Evolutionary conservation across 495 filamentous ascomycete species (phyloP), one percentile per base, ranked within the genome.

Genomic region (Penicillium lividum): DNA sequence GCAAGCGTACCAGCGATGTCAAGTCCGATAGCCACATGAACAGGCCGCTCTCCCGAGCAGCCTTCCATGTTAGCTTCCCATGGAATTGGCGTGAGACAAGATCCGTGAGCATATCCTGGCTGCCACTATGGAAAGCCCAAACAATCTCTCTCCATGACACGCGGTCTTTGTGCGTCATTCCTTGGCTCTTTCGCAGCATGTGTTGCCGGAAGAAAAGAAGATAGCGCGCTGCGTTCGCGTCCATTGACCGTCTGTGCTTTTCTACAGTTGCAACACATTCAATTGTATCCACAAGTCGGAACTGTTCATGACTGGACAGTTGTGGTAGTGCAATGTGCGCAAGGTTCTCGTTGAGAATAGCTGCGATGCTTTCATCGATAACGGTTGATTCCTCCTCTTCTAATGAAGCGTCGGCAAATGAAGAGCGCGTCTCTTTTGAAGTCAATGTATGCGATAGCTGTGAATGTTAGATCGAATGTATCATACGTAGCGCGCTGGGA

Each of bases 81-180:
- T 90, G 84, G 70, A 88, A 90, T 60, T 94, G 91, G 16, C 82
- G 77, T 7, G 86, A 88, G n/a, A 97, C 88, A 58, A 96, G 84
- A 69, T 97, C 93, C 1, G 91, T 75, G 7, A 99, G 77, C 43
- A 98, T 94, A 68, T 98, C 95, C 71, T 99, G 94, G 54, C 90
- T 96, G 13, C 75, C 81, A 60, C 91, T 96, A 71, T 97, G 92
- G 62, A 88, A 93, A 22, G 93, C 95, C 92, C 93, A 98, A 48
- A 89, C 87, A 56, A 96, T 93, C 65, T 97, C 93, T 70, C 95
- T 80, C 91, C 92, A 99, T 5, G 89, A 89, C 61, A 97, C 84
- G 18, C 84, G 79, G 6, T 86, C 82, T 67, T 84, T 85, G 61
- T 82, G 83, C 7, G 83, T 69, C 16, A 79, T 66, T n/a, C 76